phyloP scores from a whole-genome alignment of 164 flowering plant species.

The Berberis thunbergii region DNA sequence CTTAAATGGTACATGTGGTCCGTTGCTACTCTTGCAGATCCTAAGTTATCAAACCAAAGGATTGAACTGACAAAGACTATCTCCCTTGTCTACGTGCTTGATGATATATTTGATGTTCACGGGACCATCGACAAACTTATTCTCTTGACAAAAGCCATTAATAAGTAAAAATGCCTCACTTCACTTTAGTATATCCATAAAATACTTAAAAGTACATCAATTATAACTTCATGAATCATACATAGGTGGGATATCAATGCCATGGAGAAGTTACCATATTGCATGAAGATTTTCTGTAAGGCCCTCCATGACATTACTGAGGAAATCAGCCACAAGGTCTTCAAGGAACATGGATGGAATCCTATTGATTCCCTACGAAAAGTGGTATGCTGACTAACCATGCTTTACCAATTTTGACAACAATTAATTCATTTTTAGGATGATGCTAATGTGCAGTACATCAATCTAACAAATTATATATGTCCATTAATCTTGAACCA shows the following conservation, averaged over 20 bases:
- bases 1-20: conserved; percentile 41
- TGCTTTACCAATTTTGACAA: no score
- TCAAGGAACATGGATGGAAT: no score
- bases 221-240: no score
- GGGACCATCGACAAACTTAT: conserved; percentile 43
- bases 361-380: no score
- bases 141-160: conserved; percentile 42
- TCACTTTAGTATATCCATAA: no score
- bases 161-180: conserved; percentile 28
- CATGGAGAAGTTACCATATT: no score
- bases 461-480: no score
- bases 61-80: conserved; percentile 34
- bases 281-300: neutral
- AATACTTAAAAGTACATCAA: no score
- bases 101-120: conserved; percentile 43
- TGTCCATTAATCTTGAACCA: conserved; percentile 11
- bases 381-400: conserved; percentile 12
- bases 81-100: neutral
- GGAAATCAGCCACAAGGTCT: no score
- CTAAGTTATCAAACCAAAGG: neutral
- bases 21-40: neutral
- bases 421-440: no score
- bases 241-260: no score
- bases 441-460: no score
- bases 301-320: conserved; percentile 9